These are phyloP conservation scores for Guadua angustifolia DNA, from an alignment of 176 grass and related monocot species.

Conservation along the genomic window DNA sequence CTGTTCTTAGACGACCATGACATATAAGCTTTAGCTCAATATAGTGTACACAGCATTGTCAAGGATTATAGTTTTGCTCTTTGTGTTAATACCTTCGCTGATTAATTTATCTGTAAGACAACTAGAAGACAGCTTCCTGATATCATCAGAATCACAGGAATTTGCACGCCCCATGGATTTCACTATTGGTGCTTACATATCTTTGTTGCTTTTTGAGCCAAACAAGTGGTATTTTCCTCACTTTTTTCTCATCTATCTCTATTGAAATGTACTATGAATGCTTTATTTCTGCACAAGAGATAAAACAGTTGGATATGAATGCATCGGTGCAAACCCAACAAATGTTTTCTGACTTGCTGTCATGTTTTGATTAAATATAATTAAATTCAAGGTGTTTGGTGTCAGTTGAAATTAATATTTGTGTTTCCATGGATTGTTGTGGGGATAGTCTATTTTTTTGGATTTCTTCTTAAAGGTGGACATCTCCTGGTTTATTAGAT, in stretches of 20 bases:
- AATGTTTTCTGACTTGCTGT: not conserved
- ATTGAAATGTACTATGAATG: not conserved
- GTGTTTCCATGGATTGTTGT: not conserved
- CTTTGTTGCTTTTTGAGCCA: no score
- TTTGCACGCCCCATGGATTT: no score
- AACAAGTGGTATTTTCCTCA: not conserved
- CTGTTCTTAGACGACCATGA: no score
- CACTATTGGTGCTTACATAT: no score
- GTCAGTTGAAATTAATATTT: conserved; percentile 23
- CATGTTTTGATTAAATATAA: conserved; percentile 12
- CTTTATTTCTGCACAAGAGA: not conserved
- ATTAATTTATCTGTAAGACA: no score
- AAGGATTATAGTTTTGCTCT: no score
- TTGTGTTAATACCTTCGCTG: no score
- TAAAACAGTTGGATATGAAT: not conserved
- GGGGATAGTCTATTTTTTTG: not conserved
- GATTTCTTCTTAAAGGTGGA: conserved; percentile 31
- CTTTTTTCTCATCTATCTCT: conserved; percentile 5
- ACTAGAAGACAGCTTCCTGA: no score
- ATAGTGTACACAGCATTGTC: no score
- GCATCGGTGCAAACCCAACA: not conserved
- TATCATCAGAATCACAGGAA: no score
- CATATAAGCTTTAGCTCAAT: no score
- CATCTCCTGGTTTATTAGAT: conserved; percentile 24
- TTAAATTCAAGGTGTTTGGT: not conserved